Base-by-base conservation (phyloP, 768 basidiomycete species). In the Xerocomellus amylosporus region DNA sequence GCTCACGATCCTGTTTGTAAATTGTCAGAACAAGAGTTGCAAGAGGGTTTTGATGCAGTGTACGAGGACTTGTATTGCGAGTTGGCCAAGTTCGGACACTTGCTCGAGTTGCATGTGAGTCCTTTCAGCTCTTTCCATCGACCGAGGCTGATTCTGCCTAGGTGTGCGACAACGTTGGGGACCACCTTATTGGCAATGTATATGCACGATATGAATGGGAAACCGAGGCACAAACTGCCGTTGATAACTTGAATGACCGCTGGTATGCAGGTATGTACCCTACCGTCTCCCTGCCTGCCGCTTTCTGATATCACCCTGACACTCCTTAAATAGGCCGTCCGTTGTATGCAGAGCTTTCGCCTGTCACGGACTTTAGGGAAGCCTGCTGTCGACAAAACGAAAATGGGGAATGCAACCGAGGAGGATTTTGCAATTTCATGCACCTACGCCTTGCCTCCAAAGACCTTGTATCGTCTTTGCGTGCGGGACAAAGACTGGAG, bases 151-250 rank as follows among this genome's bases (percentile, higher is more conserved):
- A 59, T 10, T 39, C 24, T 39, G 3, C 17, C 8, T 40, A 90
- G 88, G 88, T 99, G 13, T 99, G 96, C 67, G 96, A 99, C 75
- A 99, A 99, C 67, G 95, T 99, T 33, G 97, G 97, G n/a, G 97
- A 98, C 68, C 96, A 99, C 68, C 78, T 98, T 24, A 92, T 96
- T 64, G 95, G 95, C 22, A 97, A 98, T 64, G 96, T 99, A 2
- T 99, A 99, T 68, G 96, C 95, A 5, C 85, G 96, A 22, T 99
- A 91, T 66, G 96, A 99, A 66, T 97, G 93, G 94, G 96, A 99
- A 73, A 94, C 94, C 0, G 96, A 99, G 69, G 96, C 96, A 9
- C 89, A 93, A 65, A 77, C 86, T 30, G 96, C 96, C 3, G 93
- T 98, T 7, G 92, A 96, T 63, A 90, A 82, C 54, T 76, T 98